Percentiles rank a stretch among this genome's conserved stretches.
Evolutionary conservation across 768 basidiomycete genomes (phyloP).

Genomic region (Pisolithus sp.): DNA sequence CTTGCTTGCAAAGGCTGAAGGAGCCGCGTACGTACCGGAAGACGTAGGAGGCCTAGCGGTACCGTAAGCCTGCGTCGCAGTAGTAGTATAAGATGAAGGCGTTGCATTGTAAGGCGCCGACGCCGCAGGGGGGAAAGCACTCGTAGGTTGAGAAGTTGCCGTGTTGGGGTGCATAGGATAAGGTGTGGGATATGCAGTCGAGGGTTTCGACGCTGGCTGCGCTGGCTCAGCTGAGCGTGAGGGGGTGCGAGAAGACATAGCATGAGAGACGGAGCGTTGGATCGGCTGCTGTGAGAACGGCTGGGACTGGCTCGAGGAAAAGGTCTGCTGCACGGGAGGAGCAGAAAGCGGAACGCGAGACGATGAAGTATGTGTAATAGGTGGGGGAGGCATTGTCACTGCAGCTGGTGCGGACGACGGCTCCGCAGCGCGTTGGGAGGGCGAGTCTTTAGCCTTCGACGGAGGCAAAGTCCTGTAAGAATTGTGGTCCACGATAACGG

Average conservation of each 20-base stretch:
- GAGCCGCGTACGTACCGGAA: conserved; percentile 2
- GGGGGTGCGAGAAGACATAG: conserved; percentile 15
- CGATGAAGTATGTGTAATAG: not conserved
- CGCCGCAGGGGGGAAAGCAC: not conserved
- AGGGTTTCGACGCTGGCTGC: conserved; percentile 13
- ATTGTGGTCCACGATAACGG: conserved; percentile 6
- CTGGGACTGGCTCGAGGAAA: conserved; percentile 2
- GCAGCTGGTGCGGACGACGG: not conserved
- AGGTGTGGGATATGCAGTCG: conserved; percentile 1
- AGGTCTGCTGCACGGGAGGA: conserved; percentile 16
- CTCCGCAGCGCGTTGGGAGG: conserved; percentile 10
- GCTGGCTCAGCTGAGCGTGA: conserved; percentile 20
- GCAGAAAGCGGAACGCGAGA: conserved; percentile 17
- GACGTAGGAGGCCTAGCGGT: conserved; percentile 6
- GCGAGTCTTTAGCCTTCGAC: conserved; percentile 16
- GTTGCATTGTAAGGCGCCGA: conserved; percentile 2
- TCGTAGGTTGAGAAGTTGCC: not conserved
- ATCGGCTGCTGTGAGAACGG: conserved; percentile 1
- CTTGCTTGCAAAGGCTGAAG: conserved; percentile 7
- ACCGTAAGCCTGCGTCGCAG: conserved; percentile 4
- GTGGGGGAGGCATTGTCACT: conserved; percentile 17
- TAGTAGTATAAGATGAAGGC: conserved; percentile 5
- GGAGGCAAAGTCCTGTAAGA: conserved; percentile 15
- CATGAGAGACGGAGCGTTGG: conserved; percentile 17
- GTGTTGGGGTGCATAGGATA: not conserved